Evolutionary conservation across 202 grass and related monocot genomes (phyloP), one percentile per base, ranked within the genome.

Genomic region (Eragrostis tef): DNA sequence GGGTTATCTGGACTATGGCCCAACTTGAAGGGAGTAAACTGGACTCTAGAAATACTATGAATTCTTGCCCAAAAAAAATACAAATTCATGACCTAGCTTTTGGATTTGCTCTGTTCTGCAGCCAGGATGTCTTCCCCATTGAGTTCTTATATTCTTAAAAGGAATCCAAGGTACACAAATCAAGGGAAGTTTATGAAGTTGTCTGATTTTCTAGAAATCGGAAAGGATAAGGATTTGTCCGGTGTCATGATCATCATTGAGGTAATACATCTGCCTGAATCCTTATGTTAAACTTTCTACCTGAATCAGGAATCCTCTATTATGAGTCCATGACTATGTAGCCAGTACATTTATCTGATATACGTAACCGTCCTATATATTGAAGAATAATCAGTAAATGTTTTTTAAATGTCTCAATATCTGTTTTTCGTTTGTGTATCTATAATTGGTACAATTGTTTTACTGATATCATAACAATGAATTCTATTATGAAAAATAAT

Each of bases 191-290:
- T 98, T 84, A 3, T 88, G 29, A 93, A 13, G 45, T 70, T 98
- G 60, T 88, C 90, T 79, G 90, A 94, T 7, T 98, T 94, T 67
- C 84, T 98, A 73, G 25, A 73, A 31, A 79, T 90, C 9, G 87
- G 77, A 9, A 91, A 81, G 61, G 72, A 87, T 42, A 89, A 89
- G 45, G 42, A 89, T 90, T 63, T 94, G 63, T 85, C 52, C 27
- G 94, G 94, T 83, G 45, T 94, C 79, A 85, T 98, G 82, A 83
- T 98, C 64, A 85, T 52, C 45, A 68, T 98, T 50, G 34, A 98
- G 95, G 95, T 94, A 61, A 89, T 76, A 54, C 24, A 83, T 83
- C 49, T 5, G 13, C 64, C 44, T 7, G n/a, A 84, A 92, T 19
- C 5, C 46, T 46, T 58, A 41, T 2, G 4, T 66, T 57, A 47